Percentiles rank a stretch among this genome's conserved stretches.
These are phyloP conservation scores for Trichoderma sp. DNA, from an alignment of 2,329 filamentous ascomycete genomes.

Conservation along the genomic window DNA sequence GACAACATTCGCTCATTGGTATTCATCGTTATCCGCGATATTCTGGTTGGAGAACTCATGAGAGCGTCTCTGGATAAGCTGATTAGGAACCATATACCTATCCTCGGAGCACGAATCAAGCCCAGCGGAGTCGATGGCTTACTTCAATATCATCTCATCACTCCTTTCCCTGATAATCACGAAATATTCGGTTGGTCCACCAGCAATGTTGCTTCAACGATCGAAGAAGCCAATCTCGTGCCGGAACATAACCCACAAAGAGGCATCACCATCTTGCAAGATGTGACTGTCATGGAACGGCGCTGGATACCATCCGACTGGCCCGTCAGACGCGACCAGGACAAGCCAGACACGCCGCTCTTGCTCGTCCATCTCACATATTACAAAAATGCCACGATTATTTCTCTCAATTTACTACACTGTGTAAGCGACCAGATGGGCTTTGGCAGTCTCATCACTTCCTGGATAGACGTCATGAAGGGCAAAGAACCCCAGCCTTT, in stretches of 20 bases:
- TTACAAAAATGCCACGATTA: conserved; percentile 25
- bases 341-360: conserved; percentile 25
- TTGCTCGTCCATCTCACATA: conserved; percentile 28
- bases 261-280: neutral
- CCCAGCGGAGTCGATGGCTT: neutral
- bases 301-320: conserved; percentile 20
- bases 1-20: conserved; percentile 22
- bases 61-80: conserved; percentile 23
- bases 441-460: conserved; percentile 24
- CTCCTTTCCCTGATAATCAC: conserved; percentile 10
- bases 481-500: conserved; percentile 25
- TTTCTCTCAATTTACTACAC: conserved; percentile 27
- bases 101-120: conserved; percentile 25
- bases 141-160: conserved; percentile 23
- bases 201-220: neutral
- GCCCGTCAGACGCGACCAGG: conserved; percentile 23
- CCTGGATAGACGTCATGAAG: conserved; percentile 26
- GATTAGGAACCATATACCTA: conserved; percentile 24
- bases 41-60: conserved; percentile 21
- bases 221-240: neutral
- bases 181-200: conserved; percentile 25
- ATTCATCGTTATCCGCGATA: conserved; percentile 24
- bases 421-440: conserved; percentile 28
- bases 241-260: neutral
- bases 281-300: neutral